These are phyloP conservation scores for Phoma sp. DNA, from an alignment of 2,329 filamentous ascomycete genomes.

Conservation along the genomic window DNA sequence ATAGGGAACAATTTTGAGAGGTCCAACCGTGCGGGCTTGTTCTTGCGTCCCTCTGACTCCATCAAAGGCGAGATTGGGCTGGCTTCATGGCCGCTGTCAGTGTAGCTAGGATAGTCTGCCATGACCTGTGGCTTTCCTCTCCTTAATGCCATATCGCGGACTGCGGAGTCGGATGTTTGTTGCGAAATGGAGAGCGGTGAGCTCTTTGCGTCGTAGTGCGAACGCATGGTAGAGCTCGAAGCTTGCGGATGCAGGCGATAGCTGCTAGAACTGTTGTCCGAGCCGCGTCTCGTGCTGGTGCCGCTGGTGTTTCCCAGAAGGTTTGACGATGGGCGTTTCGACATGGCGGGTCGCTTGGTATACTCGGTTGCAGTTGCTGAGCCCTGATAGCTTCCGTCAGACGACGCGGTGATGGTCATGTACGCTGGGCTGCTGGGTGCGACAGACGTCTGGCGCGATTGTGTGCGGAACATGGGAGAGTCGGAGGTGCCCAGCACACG, in stretches of 20 bases:
- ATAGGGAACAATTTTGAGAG: slow-evolving; percentile 52
- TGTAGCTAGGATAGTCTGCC: slow-evolving; percentile 13
- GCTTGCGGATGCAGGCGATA: slow-evolving; percentile 37
- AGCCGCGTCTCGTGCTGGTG: slow-evolving; percentile 31
- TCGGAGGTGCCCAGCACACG: slow-evolving; percentile 46
- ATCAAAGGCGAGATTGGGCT: slow-evolving; percentile 32
- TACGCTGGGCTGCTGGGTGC: slow-evolving; percentile 37
- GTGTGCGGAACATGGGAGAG: slow-evolving; percentile 29
- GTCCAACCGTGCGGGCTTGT: slow-evolving; percentile 48
- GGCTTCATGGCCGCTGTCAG: slow-evolving; percentile 18
- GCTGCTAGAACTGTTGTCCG: slow-evolving; percentile 39
- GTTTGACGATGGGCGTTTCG: slow-evolving; percentile 44
- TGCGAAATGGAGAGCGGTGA: slow-evolving; percentile 52
- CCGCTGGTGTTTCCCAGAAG: slow-evolving; percentile 34
- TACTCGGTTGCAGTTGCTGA: slow-evolving; percentile 30
- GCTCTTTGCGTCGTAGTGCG: slow-evolving; percentile 51
- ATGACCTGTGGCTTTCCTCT: slow-evolving; percentile 45
- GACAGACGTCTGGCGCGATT: slow-evolving; percentile 27
- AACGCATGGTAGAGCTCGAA: slow-evolving; percentile 50
- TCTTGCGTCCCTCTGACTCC: slow-evolving; percentile 35
- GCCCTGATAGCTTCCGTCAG: slow-evolving; percentile 38
- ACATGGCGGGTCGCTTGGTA: slow-evolving; percentile 31
- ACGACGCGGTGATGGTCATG: slow-evolving; percentile 40
- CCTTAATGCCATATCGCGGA: slow-evolving; percentile 51
- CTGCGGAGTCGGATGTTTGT: slow-evolving; percentile 53